Evolutionary conservation across 768 basidiomycete species (phyloP).

Genomic region (Paxillus rubicundulus): DNA sequence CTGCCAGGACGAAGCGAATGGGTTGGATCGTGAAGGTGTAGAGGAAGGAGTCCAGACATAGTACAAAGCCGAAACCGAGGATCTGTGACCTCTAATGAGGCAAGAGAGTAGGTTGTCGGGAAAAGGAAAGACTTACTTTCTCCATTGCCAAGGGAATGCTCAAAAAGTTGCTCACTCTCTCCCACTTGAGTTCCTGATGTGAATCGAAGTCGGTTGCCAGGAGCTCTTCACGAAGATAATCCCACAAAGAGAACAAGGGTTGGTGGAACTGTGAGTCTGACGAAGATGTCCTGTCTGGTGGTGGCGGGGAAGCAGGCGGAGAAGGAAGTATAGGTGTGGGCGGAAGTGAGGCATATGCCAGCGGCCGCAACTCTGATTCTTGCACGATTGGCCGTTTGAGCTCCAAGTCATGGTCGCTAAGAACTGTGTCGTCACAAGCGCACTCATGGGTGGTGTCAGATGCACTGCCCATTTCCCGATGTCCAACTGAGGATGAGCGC

Average conservation of each 20-base stretch:
- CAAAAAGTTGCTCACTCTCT: conserved; percentile 93
- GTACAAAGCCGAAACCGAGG: conserved; percentile 85
- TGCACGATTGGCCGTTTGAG: conserved; percentile 9
- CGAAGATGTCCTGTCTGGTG: conserved; percentile 13
- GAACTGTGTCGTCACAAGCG: not conserved
- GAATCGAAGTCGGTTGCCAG: conserved; percentile 93
- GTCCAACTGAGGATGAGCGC: conserved; percentile 12
- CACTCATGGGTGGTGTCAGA: not conserved
- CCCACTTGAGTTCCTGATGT: conserved; percentile 93
- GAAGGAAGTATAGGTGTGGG: conserved; percentile 65
- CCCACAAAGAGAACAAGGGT: conserved; percentile 83
- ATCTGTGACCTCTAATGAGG: conserved; percentile 49
- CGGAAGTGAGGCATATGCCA: conserved; percentile 71
- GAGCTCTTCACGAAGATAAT: conserved; percentile 85
- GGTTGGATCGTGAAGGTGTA: conserved; percentile 98
- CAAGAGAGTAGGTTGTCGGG: not conserved
- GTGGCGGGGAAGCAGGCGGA: conserved; percentile 31
- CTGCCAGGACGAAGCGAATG: conserved; percentile 74
- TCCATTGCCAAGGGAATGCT: conserved; percentile 91
- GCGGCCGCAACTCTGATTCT: conserved; percentile 31
- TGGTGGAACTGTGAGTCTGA: conserved; percentile 21
- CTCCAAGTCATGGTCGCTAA: not conserved
- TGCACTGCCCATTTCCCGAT: not conserved
- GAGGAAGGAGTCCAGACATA: conserved; percentile 95
- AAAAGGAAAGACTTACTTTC: conserved; percentile 54